Conservation (phyloP, 73 alveolate species). For the Blepharisma stoltei region DNA sequence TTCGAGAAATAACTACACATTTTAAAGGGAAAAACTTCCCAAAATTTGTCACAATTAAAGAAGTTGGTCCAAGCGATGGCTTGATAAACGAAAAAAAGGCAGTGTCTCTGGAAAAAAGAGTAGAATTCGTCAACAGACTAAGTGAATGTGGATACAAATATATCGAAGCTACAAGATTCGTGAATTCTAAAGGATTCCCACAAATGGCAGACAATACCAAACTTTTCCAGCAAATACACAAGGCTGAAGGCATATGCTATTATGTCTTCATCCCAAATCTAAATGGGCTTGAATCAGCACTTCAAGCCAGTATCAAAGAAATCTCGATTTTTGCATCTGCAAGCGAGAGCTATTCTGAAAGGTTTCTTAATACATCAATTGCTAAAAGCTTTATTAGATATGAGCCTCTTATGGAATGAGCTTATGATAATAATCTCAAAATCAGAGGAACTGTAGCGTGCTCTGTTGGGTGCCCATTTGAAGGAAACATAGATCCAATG, state of each 20-base stretch:
- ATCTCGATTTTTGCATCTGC: conserved; percentile 92
- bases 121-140: conserved; percentile 62
- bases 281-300: conserved; percentile 72
- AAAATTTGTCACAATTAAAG: conserved; percentile 67
- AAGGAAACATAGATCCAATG: conserved; percentile 72
- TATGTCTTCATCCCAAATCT: conserved; percentile 85
- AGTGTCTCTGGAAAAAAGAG: conserved; percentile 62
- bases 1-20: background rate
- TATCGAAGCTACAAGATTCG: conserved; percentile 77
- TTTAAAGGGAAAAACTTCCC: conserved; percentile 39
- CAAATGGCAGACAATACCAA: conserved; percentile 32
- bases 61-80: conserved; percentile 92
- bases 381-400: conserved; percentile 73
- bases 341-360: conserved; percentile 75
- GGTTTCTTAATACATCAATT: conserved; percentile 77
- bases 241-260: conserved; percentile 32
- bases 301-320: conserved; percentile 69
- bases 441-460: conserved; percentile 89
- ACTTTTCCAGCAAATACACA: background rate
- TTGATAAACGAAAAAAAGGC: conserved; percentile 69
- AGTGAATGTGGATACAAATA: conserved; percentile 42
- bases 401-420: conserved; percentile 62
- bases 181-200: conserved; percentile 77
- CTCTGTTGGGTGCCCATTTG: conserved; percentile 89
- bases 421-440: conserved; percentile 55